Conservation (phyloP, 2,329 filamentous ascomycete species). For the Bipolaris oryzae region DNA sequence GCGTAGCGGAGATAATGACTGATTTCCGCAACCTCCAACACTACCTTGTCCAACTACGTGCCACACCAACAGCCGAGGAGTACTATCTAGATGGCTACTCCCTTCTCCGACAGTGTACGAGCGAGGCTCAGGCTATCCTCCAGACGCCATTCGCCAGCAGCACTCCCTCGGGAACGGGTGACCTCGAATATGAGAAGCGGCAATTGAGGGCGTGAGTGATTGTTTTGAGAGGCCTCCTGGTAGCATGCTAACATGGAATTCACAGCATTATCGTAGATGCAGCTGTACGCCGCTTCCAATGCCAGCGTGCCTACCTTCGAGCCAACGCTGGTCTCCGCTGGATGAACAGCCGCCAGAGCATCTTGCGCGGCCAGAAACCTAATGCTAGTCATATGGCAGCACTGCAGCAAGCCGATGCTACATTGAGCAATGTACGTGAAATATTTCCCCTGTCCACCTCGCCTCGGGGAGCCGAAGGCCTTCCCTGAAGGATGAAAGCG, state of each 20-base stretch:
- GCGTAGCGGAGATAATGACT: slow-evolving; percentile 67
- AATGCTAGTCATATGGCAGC: slow-evolving; percentile 55
- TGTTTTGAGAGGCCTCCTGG: neutral
- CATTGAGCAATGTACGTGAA: slow-evolving; percentile 56
- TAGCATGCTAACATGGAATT: slow-evolving; percentile 26
- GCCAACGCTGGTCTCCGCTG: slow-evolving; percentile 64
- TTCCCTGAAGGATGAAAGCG: neutral
- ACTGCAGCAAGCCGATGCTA: slow-evolving; percentile 56
- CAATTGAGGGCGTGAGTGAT: slow-evolving; percentile 61
- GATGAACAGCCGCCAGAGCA: slow-evolving; percentile 59
- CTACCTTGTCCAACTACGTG: slow-evolving; percentile 62
- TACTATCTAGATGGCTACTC: slow-evolving; percentile 65
- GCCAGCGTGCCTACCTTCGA: slow-evolving; percentile 65
- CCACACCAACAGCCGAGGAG: slow-evolving; percentile 59
- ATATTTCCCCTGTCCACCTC: neutral
- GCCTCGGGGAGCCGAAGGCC: neutral
- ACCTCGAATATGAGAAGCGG: slow-evolving; percentile 61
- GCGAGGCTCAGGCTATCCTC: slow-evolving; percentile 62
- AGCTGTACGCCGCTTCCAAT: slow-evolving; percentile 64
- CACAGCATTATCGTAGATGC: slow-evolving; percentile 65
- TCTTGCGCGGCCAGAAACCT: slow-evolving; percentile 59
- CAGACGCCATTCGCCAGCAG: slow-evolving; percentile 58
- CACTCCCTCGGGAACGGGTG: slow-evolving; percentile 50
- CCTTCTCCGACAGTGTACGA: slow-evolving; percentile 61
- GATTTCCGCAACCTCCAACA: slow-evolving; percentile 67